phyloP scores from a whole-genome alignment of 192 early-diverging fungal genomes.

The Podila epicladia region DNA sequence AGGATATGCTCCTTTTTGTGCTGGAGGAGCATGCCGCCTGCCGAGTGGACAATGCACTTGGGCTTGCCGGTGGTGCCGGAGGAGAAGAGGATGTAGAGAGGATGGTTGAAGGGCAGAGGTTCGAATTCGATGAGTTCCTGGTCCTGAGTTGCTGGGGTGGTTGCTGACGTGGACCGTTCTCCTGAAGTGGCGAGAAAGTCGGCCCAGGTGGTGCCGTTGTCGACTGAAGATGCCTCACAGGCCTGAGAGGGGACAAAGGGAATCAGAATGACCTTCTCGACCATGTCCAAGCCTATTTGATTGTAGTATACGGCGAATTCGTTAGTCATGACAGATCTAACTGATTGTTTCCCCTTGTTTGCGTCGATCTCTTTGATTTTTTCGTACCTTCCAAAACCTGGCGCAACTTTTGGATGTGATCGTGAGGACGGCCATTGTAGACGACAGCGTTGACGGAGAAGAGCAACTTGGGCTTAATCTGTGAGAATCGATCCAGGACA shows the following conservation, averaged over 20 bases:
- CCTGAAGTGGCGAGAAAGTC: constrained; percentile 36
- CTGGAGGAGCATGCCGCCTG: constrained; percentile 91
- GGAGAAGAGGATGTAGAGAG: constrained; percentile 90
- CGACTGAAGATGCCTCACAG: constrained; percentile 32
- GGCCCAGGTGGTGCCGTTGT: constrained; percentile 32
- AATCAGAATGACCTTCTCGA: constrained; percentile 83
- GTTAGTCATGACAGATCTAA: too few species aligned
- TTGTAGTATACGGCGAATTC: neutral
- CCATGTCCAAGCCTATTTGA: constrained; percentile 60
- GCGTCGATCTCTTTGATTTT: neutral
- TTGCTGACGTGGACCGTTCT: constrained; percentile 12
- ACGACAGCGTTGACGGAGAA: constrained; percentile 92
- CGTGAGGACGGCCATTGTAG: constrained; percentile 89
- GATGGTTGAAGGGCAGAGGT: constrained; percentile 92
- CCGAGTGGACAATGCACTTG: constrained; percentile 96
- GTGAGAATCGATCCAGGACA: constrained; percentile 92
- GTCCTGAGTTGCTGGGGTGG: constrained; percentile 59
- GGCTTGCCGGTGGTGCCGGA: constrained; percentile 97
- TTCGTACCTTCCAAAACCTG: constrained; percentile 69
- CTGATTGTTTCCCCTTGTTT: neutral
- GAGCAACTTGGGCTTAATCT: constrained; percentile 91
- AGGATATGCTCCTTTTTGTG: constrained; percentile 95
- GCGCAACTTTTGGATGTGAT: constrained; percentile 80
- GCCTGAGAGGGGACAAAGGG: constrained; percentile 66
- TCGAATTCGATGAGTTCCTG: constrained; percentile 71